Conservation (phyloP, 176 grass and related monocot genomes). For the Aegilops sharonensis region DNA sequence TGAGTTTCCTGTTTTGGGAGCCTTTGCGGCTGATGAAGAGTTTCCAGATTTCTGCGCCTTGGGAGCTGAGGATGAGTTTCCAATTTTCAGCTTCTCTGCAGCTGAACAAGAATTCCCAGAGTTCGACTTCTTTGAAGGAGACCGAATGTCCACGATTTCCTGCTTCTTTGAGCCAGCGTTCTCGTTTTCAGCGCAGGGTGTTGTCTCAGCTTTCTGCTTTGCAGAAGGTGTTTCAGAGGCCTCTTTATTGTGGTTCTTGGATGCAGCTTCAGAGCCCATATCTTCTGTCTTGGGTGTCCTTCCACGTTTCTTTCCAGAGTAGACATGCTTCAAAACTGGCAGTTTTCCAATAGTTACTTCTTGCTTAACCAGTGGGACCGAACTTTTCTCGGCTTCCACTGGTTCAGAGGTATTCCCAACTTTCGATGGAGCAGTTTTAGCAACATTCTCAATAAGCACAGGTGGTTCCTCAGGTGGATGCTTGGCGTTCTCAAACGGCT, state of each 20-base stretch:
- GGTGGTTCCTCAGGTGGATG: not conserved
- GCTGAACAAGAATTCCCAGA: not conserved
- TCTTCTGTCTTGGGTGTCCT: slow-evolving; percentile 14
- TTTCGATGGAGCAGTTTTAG: slow-evolving; percentile 15
- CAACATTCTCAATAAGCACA: not conserved
- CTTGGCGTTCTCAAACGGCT: slow-evolving; percentile 25
- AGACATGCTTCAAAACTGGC: slow-evolving; percentile 24
- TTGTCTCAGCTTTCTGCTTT: slow-evolving; percentile 23
- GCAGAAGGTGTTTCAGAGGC: not conserved
- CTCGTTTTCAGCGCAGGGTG: not conserved
- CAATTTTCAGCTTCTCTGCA: slow-evolving; percentile 3
- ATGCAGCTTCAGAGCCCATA: not conserved
- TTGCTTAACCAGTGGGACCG: not conserved
- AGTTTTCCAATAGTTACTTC: slow-evolving; percentile 23
- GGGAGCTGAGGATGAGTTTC: not conserved
- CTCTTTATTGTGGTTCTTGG: slow-evolving; percentile 20
- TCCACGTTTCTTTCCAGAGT: slow-evolving; percentile 28
- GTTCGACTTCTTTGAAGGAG: not conserved
- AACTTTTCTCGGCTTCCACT: not conserved
- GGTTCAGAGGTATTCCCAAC: not conserved
- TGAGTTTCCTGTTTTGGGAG: not conserved
- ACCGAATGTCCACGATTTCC: not conserved
- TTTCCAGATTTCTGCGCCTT: slow-evolving; percentile 15
- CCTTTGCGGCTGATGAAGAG: not conserved
- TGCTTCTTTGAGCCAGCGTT: not conserved